Evolutionary conservation across 2,329 filamentous ascomycete genomes (phyloP), one percentile per base, ranked within the genome.

Genomic region (Botrytis fragariae): DNA sequence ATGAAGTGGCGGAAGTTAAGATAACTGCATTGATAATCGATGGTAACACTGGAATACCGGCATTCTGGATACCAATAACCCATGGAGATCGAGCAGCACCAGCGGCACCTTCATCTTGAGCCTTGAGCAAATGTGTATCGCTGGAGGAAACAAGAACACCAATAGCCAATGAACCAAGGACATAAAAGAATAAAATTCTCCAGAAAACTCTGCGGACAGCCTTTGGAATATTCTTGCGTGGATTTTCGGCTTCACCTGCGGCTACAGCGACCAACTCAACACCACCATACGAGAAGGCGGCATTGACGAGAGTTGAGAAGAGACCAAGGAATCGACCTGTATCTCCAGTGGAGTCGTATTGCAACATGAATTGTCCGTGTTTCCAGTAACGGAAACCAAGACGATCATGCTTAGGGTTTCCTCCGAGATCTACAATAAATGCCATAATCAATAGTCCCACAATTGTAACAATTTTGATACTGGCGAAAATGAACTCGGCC

Each of bases 151-250:
- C 89, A 35, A 93, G 80, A 68, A 94, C 91, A 14, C 92, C 92
- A 7, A 94, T 90, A 32, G 88, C 89, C 3, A 96, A 85, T 0
- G 91, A 89, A 2, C 92, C 92, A 4, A 92, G 85, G 57, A 93
- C 87, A 82, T 94, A 95, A 81, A 95, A 95, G 2, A 88, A 84
- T 0, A 91, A 91, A 45, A 95, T 84, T 45, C 93, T 90, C 81
- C 93, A 94, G 81, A 95, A 94, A 1, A 95, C 92, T 67, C 91
- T 89, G 74, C 93, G 93, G 82, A 90, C 94, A 1, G 93, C 93
- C 59, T 87, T 89, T 0, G 92, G 92, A 81, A 96, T 88, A 32
- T 91, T 87, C 29, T 83, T 83, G 25, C 92, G 89, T 0, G 92
- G 92, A 77, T 93, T 92, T 77, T 92, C 87, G 0, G 91, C 87